Evolutionary conservation across 2,329 filamentous ascomycete species (phyloP), one percentile per base, ranked within the genome.

Genomic region (Calcarisporium arbuscula): DNA sequence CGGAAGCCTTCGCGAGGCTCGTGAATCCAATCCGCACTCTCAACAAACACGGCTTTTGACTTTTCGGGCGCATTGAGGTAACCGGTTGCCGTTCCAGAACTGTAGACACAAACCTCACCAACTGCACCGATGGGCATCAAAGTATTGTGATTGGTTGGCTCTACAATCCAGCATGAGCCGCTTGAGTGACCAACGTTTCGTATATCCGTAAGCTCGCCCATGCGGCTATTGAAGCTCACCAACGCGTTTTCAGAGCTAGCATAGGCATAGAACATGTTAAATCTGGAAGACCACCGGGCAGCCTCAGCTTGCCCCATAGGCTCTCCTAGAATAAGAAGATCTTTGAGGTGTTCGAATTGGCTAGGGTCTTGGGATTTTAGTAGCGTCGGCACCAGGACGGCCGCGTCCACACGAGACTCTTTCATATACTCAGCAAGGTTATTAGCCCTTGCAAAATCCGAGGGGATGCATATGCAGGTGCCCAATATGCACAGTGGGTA

Each of bases 51-150:
- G n/a, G n/a, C n/a, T n/a, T n/a, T n/a, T n/a, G n/a, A n/a, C n/a
- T n/a, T n/a, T n/a, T n/a, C n/a, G n/a, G n/a, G n/a, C 15, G 54
- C 47, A 33, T 69, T 65, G 15, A 72, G 47, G 38, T 74, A 75
- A 19, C 69, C 67, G 21, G 62, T 53, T 18, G 64, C 67, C 8
- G 74, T 58, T 4, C 61, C 58, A 2, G 67, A 67, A 1, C 64
- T 61, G 33, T 58, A 57, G 19, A 67, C 40, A 5, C 57, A 41
- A 15, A 61, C 42, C 17, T 36, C 34, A 8, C 21, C 34, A 20
- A 36, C 25, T 15, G 29, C 16, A 26, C 34, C 34, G 16, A 36
- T 14, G 9, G 34, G 19, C 5, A 29, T 23, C 10, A 36, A 15
- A 8, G 21, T 8, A 22, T 26, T 22, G 4, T 20, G 28, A n/a